Conservation (phyloP, 345 rosid genomes). For the Arabidopsis thaliana region DNA sequence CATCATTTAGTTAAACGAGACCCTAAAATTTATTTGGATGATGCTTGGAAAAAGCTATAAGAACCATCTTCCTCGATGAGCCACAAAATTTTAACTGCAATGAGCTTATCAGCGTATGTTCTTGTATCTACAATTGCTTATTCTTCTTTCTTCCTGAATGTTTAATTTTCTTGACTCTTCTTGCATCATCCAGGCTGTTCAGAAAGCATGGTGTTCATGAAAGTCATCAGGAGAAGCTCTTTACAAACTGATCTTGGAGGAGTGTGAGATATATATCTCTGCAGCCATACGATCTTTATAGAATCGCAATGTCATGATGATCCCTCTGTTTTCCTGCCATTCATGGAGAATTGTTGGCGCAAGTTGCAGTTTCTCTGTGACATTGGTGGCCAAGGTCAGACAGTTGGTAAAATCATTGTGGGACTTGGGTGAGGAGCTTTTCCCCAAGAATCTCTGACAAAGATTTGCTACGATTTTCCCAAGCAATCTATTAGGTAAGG, state of each 20-base stretch:
- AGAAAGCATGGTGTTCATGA: not conserved
- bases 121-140: not conserved
- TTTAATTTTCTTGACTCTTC: too few species aligned
- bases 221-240: constrained; percentile 1
- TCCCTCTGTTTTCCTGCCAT: constrained; percentile 4
- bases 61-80: constrained; percentile 7
- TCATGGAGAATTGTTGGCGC: not conserved
- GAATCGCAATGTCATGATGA: not conserved
- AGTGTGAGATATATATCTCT: constrained; percentile 2
- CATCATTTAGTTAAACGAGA: not conserved
- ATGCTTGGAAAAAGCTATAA: not conserved
- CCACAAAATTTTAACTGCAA: not conserved
- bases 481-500: not conserved
- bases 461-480: too few species aligned
- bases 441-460: not conserved
- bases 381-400: not conserved
- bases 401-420: not conserved
- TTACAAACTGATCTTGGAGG: not conserved
- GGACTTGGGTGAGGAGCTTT: not conserved
- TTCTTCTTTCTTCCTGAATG: too few species aligned
- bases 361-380: not conserved
- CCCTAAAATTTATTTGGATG: not conserved
- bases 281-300: not conserved
- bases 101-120: not conserved
- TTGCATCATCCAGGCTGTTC: not conserved